These are phyloP conservation scores for Lenzites betulinus DNA, from an alignment of 768 basidiomycete species.

Conservation along the genomic window DNA sequence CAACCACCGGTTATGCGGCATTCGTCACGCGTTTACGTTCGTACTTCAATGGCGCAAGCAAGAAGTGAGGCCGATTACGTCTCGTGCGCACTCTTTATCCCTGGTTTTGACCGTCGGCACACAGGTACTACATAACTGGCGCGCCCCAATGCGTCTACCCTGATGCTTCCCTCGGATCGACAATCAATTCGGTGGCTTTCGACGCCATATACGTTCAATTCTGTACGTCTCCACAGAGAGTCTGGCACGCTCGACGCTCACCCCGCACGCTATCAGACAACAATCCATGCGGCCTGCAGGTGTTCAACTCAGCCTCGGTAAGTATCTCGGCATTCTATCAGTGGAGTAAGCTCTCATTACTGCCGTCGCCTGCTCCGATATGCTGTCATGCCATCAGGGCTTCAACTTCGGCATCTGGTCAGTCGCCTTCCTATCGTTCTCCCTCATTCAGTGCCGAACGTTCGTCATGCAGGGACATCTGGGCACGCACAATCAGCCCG, in stretches of 20 bases:
- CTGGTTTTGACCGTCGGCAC: conserved; percentile 3
- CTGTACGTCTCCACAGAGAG: conserved; percentile 32
- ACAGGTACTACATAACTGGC: conserved; percentile 38
- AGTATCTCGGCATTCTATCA: conserved; percentile 25
- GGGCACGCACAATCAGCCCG: conserved; percentile 43
- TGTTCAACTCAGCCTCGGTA: conserved; percentile 57
- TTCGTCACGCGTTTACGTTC: conserved; percentile 41
- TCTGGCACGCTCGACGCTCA: conserved; percentile 1
- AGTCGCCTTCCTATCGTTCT: conserved; percentile 11
- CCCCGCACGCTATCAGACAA: conserved; percentile 38
- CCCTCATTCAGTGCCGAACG: not conserved
- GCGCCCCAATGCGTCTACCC: conserved; percentile 44
- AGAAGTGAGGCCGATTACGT: conserved; percentile 32
- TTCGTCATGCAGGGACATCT: conserved; percentile 42
- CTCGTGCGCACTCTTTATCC: not conserved
- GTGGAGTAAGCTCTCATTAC: not conserved
- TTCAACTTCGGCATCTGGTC: conserved; percentile 44
- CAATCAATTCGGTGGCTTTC: conserved; percentile 39
- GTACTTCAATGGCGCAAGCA: conserved; percentile 35
- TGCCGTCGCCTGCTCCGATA: not conserved
- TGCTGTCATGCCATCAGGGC: conserved; percentile 38
- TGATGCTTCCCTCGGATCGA: conserved; percentile 38
- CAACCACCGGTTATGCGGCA: conserved; percentile 35
- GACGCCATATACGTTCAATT: conserved; percentile 52
- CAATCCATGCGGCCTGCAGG: conserved; percentile 45